phyloP scores from a whole-genome alignment of 805 yeast genomes.

The Pichia occidentalis region DNA sequence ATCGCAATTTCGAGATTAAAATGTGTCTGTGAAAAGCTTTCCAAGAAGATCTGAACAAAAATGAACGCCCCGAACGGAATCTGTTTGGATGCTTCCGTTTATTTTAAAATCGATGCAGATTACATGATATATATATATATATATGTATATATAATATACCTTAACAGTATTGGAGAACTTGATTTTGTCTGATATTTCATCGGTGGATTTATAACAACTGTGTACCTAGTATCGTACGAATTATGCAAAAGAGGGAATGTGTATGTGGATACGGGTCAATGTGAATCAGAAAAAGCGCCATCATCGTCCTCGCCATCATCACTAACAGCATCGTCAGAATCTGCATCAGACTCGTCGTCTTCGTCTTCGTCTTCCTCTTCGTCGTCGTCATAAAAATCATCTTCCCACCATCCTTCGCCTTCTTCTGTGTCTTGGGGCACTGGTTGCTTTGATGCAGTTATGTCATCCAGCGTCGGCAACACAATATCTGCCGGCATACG shows the following conservation, averaged over 20 bases:
- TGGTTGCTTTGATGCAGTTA: constrained; percentile 24
- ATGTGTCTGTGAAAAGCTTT: constrained; percentile 9
- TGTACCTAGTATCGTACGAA: constrained; percentile 12
- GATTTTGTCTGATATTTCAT: no score
- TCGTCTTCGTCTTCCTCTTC: constrained; percentile 29
- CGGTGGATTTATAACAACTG: no score
- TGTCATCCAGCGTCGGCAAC: constrained; percentile 67
- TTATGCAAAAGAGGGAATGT: not conserved
- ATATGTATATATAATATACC: no score
- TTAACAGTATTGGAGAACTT: no score
- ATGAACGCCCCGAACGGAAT: no score
- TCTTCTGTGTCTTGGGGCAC: constrained; percentile 27
- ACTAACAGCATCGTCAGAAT: constrained; percentile 23
- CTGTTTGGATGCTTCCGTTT: no score
- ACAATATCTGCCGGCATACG: constrained; percentile 83
- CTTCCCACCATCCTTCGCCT: constrained; percentile 29
- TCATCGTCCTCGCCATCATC: constrained; percentile 12
- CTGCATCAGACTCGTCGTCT: constrained; percentile 25
- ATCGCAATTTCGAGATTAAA: constrained; percentile 25
- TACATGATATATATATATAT: no score
- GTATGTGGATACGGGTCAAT: not conserved
- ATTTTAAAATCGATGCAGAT: no score
- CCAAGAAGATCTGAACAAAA: no score
- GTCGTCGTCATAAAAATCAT: constrained; percentile 28
- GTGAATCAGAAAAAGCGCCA: not conserved